Evolutionary conservation across 2,329 filamentous ascomycete species (phyloP).

Genomic region (Venturia nashicola): DNA sequence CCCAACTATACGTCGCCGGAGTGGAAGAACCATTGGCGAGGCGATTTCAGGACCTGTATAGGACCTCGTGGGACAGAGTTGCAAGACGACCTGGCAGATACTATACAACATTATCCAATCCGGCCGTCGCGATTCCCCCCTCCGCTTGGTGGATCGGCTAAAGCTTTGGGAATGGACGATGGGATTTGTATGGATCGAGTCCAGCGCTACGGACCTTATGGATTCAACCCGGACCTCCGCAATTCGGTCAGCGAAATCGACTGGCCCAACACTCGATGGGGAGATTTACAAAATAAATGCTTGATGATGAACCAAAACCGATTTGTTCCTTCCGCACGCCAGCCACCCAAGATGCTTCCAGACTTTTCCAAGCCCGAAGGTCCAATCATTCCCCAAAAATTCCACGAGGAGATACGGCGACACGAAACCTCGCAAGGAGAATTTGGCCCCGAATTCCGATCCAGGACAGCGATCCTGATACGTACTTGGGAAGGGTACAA

Average conservation of each 20-base stretch:
- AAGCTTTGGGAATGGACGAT: conserved; percentile 47
- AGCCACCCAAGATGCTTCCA: not conserved
- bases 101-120: conserved; percentile 49
- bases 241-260: conserved; percentile 38
- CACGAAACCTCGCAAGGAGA: conserved; percentile 14
- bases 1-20: conserved; percentile 52
- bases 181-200: conserved; percentile 51
- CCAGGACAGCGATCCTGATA: conserved; percentile 33
- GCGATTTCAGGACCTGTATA: conserved; percentile 50
- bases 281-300: conserved; percentile 55
- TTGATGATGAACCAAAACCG: conserved; percentile 53
- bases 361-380: conserved; percentile 9
- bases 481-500: conserved; percentile 34
- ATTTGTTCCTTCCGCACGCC: conserved; percentile 34
- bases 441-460: conserved; percentile 19
- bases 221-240: conserved; percentile 32
- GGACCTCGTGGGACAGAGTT: conserved; percentile 42
- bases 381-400: not conserved
- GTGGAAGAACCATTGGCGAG: conserved; percentile 47
- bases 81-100: conserved; percentile 47
- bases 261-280: conserved; percentile 60
- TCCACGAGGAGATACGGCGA: conserved; percentile 17
- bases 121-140: conserved; percentile 46
- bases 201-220: conserved; percentile 40
- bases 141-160: conserved; percentile 51